phyloP scores from a whole-genome alignment of 139 green algal genomes.

The Chlamydomonas applanata region DNA sequence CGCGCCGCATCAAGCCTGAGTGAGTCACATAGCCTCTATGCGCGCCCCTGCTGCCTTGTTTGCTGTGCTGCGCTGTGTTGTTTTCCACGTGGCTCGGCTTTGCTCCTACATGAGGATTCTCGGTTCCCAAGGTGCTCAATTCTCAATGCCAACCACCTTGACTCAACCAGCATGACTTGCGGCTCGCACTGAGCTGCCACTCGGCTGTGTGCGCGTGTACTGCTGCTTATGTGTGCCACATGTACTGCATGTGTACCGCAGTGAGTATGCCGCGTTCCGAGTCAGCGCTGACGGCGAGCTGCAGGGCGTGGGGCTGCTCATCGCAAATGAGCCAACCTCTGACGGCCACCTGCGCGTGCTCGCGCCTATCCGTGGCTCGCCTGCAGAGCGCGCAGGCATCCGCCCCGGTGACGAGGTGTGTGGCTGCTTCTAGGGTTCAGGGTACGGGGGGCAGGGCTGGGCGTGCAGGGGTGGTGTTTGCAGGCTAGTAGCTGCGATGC shows the following conservation, averaged over 20 bases:
- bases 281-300: conserved; percentile 84
- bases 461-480: too few relatives aligned
- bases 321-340: conserved; percentile 67
- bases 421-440: not conserved
- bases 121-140: too few relatives aligned
- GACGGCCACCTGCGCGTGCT: conserved; percentile 69
- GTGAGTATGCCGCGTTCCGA: conserved; percentile 82
- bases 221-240: not conserved
- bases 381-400: conserved; percentile 83
- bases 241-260: conserved; percentile 20
- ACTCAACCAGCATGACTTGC: too few relatives aligned
- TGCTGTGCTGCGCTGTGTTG: too few relatives aligned
- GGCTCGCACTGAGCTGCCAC: too few relatives aligned
- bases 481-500: too few relatives aligned
- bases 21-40: too few relatives aligned
- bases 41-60: too few relatives aligned
- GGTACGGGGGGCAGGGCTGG: not conserved
- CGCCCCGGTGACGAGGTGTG: conserved; percentile 79
- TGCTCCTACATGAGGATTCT: too few relatives aligned
- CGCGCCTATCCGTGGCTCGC: conserved; percentile 80
- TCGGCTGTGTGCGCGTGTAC: not conserved
- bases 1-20: conserved; percentile 74
- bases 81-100: too few relatives aligned
- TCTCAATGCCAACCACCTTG: too few relatives aligned
- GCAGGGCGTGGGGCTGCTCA: conserved; percentile 91